These are phyloP conservation scores for Pythium volutum DNA, from an alignment of 352 stramenopile genomes.

Conservation along the genomic window DNA sequence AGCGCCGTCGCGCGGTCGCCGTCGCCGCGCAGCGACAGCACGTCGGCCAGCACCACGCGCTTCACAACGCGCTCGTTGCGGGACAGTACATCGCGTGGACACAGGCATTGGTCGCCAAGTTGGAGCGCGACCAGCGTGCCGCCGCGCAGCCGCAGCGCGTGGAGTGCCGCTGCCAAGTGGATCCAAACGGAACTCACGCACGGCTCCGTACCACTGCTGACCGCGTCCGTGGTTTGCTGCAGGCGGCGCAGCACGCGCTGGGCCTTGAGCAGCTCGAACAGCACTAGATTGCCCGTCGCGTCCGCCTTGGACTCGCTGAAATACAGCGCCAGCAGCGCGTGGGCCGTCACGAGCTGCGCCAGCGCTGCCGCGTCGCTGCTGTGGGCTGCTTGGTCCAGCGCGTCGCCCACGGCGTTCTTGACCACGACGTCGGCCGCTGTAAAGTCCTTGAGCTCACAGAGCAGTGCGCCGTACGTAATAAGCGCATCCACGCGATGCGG, in stretches of 20 bases:
- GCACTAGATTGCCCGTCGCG: conserved; percentile 51
- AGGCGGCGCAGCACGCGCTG: conserved; percentile 27
- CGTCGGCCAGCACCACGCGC: conserved; percentile 43
- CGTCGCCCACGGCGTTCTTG: conserved; percentile 37
- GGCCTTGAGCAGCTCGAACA: conserved; percentile 67
- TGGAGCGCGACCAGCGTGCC: conserved; percentile 36
- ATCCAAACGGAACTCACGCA: conserved; percentile 59
- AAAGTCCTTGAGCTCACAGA: conserved; percentile 59
- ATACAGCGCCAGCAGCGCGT: conserved; percentile 62
- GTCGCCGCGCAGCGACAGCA: conserved; percentile 31
- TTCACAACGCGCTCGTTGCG: conserved; percentile 47
- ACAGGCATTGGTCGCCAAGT: conserved; percentile 33
- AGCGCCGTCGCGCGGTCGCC: conserved; percentile 29
- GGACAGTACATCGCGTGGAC: conserved; percentile 38
- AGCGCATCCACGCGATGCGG: conserved; percentile 35
- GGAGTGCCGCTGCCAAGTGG: conserved; percentile 40
- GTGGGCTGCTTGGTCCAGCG: conserved; percentile 1
- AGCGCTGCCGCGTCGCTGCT: background rate
- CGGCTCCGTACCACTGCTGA: background rate
- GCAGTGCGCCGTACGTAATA: conserved; percentile 49
- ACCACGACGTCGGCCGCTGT: conserved; percentile 37
- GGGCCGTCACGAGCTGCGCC: conserved; percentile 34
- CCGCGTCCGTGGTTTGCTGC: background rate
- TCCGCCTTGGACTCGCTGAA: conserved; percentile 47
- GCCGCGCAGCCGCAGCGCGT: conserved; percentile 41